These are phyloP conservation scores for Aspergillus sp. DNA, from an alignment of 2,329 filamentous ascomycete genomes.

Conservation along the genomic window DNA sequence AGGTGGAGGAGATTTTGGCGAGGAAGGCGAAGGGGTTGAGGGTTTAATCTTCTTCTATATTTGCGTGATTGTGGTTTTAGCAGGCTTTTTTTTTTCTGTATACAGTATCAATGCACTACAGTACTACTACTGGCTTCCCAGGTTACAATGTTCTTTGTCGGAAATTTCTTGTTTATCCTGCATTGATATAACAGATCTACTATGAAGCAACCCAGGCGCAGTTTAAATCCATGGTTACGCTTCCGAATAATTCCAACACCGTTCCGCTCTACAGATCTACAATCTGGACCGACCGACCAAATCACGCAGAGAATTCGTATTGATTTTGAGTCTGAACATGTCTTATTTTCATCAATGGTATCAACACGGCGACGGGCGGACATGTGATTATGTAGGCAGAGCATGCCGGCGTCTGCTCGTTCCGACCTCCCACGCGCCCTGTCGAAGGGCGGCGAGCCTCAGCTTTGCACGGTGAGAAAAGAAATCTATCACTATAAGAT, in stretches of 20 bases:
- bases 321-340: constrained; percentile 20
- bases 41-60: constrained; percentile 7
- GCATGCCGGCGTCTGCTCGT: constrained; percentile 28
- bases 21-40: constrained; percentile 25
- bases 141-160: too few relatives aligned
- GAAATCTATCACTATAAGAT: constrained; percentile 38
- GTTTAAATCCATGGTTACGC: too few relatives aligned
- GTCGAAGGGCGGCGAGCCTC: constrained; percentile 24
- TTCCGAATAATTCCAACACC: too few relatives aligned
- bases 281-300: not conserved
- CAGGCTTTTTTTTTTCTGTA: too few relatives aligned
- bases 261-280: not conserved
- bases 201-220: too few relatives aligned
- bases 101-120: too few relatives aligned
- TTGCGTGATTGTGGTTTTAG: not conserved
- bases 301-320: not conserved
- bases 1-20: constrained; percentile 47
- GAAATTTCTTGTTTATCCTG: too few relatives aligned
- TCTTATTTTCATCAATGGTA: constrained; percentile 44
- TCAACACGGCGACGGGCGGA: constrained; percentile 38
- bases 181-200: too few relatives aligned
- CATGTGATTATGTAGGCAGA: constrained; percentile 35
- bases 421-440: constrained; percentile 28
- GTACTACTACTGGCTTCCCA: too few relatives aligned
- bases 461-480: constrained; percentile 22